Evolutionary conservation across 2,329 filamentous ascomycete species (phyloP).

Genomic region (Ceratocystis destructans): DNA sequence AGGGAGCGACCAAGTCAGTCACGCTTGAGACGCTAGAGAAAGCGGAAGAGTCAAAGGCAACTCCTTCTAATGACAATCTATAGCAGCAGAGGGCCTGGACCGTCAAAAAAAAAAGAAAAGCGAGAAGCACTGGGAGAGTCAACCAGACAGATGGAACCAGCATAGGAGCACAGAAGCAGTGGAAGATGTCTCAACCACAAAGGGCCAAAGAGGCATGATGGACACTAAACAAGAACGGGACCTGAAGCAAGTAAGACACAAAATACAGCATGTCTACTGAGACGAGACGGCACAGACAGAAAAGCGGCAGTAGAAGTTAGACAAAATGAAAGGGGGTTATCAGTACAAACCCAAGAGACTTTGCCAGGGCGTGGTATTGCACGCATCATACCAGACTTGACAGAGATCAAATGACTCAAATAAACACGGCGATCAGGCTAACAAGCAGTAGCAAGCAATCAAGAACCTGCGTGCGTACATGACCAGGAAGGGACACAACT

Average conservation of each 20-base stretch:
- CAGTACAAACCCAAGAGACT: background rate
- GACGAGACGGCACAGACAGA: background rate
- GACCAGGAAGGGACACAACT: no score
- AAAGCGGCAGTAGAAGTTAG: background rate
- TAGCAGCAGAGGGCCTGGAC: background rate
- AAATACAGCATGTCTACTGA: slow-evolving; percentile 3
- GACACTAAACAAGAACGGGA: background rate
- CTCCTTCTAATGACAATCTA: background rate
- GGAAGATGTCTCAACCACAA: slow-evolving; percentile 4
- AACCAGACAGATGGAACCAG: background rate
- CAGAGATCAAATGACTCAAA: background rate
- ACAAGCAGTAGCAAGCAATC: background rate
- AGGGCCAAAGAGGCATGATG: background rate
- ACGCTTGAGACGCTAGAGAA: slow-evolving; percentile 18
- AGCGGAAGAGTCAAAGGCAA: slow-evolving; percentile 9
- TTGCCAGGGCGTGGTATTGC: background rate
- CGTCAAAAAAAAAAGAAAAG: background rate
- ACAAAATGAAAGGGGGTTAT: background rate
- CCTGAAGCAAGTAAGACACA: background rate
- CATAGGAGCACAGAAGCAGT: background rate
- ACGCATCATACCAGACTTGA: background rate
- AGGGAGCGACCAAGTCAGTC: slow-evolving; percentile 23
- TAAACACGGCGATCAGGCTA: background rate
- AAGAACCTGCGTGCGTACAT: no score
- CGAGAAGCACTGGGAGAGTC: background rate